A percentile compares a stretch with the other conserved stretches of the same genome.
phyloP scores from a whole-genome alignment of 2,329 filamentous ascomycete genomes.

The Xylariaceae sp. region DNA sequence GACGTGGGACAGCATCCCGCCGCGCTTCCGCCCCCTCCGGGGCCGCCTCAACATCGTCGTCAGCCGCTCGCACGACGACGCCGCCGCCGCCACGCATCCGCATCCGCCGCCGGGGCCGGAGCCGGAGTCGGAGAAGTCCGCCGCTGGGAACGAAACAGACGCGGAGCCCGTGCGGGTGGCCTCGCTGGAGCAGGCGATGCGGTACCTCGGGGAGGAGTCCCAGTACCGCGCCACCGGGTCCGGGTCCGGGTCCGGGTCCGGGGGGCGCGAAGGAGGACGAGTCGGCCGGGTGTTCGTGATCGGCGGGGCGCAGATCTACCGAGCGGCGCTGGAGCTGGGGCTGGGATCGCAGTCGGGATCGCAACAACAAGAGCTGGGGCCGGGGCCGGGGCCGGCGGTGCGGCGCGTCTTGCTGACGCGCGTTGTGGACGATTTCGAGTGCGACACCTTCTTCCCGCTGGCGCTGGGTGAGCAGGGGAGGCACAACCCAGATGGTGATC shows the following conservation, averaged over 20 bases:
- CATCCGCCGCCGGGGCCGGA: constrained; percentile 7
- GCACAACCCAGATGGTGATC: background rate
- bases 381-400: too few species aligned
- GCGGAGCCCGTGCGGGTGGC: constrained; percentile 48
- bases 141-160: constrained; percentile 11
- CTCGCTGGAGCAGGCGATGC: constrained; percentile 52
- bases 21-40: constrained; percentile 68
- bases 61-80: constrained; percentile 41
- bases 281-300: constrained; percentile 67
- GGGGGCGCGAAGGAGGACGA: too few species aligned
- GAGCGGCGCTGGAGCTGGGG: constrained; percentile 55
- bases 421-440: constrained; percentile 62
- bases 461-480: constrained; percentile 35
- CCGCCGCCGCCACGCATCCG: constrained; percentile 5
- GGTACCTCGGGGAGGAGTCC: constrained; percentile 28
- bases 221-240: constrained; percentile 23
- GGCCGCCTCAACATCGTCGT: constrained; percentile 78
- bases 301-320: constrained; percentile 82
- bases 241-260: too few species aligned
- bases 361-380: too few species aligned
- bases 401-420: constrained; percentile 62
- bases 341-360: too few species aligned
- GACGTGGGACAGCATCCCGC: constrained; percentile 88
- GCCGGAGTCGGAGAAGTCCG: constrained; percentile 3
- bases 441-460: constrained; percentile 68